These are phyloP conservation scores for Candida vaughaniae DNA, from an alignment of 805 yeast species.

Conservation along the genomic window DNA sequence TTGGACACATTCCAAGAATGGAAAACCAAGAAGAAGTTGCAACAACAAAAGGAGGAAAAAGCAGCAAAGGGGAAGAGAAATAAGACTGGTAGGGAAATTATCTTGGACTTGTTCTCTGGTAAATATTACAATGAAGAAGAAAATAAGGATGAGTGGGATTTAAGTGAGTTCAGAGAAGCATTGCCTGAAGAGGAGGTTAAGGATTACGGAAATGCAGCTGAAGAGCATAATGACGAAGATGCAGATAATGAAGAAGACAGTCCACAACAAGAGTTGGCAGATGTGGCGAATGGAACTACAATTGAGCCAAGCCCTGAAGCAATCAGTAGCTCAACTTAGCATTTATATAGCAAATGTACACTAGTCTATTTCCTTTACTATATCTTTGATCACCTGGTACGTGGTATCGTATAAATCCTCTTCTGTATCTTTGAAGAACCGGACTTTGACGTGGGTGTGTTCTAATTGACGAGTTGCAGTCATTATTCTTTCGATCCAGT, in stretches of 20 bases:
- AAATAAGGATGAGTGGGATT: slow-evolving; percentile 54
- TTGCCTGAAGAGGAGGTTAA: slow-evolving; percentile 57
- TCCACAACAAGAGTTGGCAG: neutral
- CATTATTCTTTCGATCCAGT: slow-evolving; percentile 35
- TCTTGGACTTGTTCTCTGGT: slow-evolving; percentile 58
- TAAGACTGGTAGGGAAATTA: slow-evolving; percentile 69
- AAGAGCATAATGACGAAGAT: slow-evolving; percentile 1
- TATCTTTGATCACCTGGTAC: slow-evolving; percentile 12
- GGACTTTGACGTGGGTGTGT: slow-evolving; percentile 26
- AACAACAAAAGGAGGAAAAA: slow-evolving; percentile 45
- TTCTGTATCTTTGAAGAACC: slow-evolving; percentile 37
- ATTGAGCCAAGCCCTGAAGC: neutral
- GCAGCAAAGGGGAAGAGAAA: slow-evolving; percentile 34
- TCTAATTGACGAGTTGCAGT: slow-evolving; percentile 27
- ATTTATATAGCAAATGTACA: slow-evolving; percentile 1
- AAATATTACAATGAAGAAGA: slow-evolving; percentile 54
- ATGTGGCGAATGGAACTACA: neutral
- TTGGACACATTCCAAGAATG: slow-evolving; percentile 75
- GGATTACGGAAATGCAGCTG: slow-evolving; percentile 61
- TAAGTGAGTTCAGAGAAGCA: slow-evolving; percentile 53
- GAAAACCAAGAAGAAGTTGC: slow-evolving; percentile 69
- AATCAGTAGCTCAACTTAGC: neutral
- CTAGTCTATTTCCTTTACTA: slow-evolving; percentile 9
- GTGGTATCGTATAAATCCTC: slow-evolving; percentile 27
- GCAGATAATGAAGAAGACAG: slow-evolving; percentile 1